Evolutionary conservation across 2,329 filamentous ascomycete genomes (phyloP).

Genomic region (Colletotrichum lentis): DNA sequence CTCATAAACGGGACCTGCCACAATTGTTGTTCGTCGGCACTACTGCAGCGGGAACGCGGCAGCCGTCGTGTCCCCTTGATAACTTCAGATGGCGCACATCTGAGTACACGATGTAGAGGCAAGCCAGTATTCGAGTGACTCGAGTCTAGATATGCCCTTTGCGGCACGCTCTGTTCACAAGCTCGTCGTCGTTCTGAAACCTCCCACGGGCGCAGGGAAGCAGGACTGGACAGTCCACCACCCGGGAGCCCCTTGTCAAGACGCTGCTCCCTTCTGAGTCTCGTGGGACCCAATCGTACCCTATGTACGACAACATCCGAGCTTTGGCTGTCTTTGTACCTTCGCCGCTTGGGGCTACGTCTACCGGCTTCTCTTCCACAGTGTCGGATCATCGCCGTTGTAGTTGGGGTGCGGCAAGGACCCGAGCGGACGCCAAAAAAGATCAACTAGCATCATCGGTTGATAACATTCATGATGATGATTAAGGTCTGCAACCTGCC

Average conservation of each 20-base stretch:
- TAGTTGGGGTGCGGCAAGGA: slow-evolving; percentile 20
- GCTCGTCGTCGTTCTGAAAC: slow-evolving; percentile 25
- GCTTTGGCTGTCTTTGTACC: slow-evolving; percentile 15
- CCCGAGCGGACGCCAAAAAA: slow-evolving; percentile 2
- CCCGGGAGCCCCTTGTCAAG: slow-evolving; percentile 5
- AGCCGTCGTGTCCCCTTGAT: slow-evolving; percentile 6
- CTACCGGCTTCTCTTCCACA: slow-evolving; percentile 9
- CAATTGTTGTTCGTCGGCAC: not conserved
- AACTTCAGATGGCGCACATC: not conserved
- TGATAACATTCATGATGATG: not conserved
- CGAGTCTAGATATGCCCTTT: slow-evolving; percentile 16
- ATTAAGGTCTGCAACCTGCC: not conserved
- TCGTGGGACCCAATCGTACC: slow-evolving; percentile 14
- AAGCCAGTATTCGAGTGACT: slow-evolving; percentile 2
- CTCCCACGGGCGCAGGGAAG: slow-evolving; percentile 20
- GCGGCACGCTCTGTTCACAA: not conserved
- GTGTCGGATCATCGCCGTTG: slow-evolving; percentile 12
- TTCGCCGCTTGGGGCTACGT: slow-evolving; percentile 5
- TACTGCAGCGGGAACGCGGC: not conserved
- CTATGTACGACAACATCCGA: slow-evolving; percentile 6
- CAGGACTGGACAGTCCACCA: slow-evolving; percentile 6
- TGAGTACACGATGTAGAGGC: not conserved
- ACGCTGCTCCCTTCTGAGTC: slow-evolving; percentile 29
- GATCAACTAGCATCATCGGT: not conserved
- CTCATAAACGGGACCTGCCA: not conserved